Evolutionary conservation across 2,329 filamentous ascomycete genomes (phyloP), one percentile per base, ranked within the genome.

Genomic region (Phialemonium atrogriseum): DNA sequence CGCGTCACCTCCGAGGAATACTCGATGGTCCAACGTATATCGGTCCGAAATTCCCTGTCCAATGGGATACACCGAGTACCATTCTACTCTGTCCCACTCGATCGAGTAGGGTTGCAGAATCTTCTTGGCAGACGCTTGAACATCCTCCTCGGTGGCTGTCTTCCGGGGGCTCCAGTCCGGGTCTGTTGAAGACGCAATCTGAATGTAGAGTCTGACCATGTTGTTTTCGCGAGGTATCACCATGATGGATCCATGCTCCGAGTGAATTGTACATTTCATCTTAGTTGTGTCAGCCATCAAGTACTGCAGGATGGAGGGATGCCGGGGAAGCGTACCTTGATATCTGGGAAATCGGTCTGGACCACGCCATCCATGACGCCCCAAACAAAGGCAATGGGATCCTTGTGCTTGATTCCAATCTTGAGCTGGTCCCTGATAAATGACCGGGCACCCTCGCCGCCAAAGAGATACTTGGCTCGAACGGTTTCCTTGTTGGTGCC

Each of bases 191-290:
- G 72, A 74, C 7, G 69, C 68, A 26, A 78, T 72, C 46, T 84
- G 82, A 35, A 85, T 74, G 43, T 84, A 80, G 12, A 83, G 68
- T 13, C 81, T 68, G 30, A 83, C 79, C 56, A 83, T 72, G 38
- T 77, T 73, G 34, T 73, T 58, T 51, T 84, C 80, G 15, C 80
- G 68, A 1, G 83, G 83, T 35, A 89, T 87, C 5, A 87, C 77
- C 74, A 88, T 83, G 48, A 88, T 78, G 12, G 80, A 85, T 2
- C 83, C 82, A 35, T 79, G 65, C 27, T 74, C 66, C 4, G 80
- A 85, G 51, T 86, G 82, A 37, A 87, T 83, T 1, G 79, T 83
- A 45, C 77, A 83, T 62, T 83, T 80, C 68, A 81, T 80, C 66
- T 78, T 37, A 8, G 1, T 0, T 10, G 62, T 13, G 68, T 81